Base-by-base conservation (phyloP, 108 stramenopile genomes). In the Nitzschia putrida region DNA sequence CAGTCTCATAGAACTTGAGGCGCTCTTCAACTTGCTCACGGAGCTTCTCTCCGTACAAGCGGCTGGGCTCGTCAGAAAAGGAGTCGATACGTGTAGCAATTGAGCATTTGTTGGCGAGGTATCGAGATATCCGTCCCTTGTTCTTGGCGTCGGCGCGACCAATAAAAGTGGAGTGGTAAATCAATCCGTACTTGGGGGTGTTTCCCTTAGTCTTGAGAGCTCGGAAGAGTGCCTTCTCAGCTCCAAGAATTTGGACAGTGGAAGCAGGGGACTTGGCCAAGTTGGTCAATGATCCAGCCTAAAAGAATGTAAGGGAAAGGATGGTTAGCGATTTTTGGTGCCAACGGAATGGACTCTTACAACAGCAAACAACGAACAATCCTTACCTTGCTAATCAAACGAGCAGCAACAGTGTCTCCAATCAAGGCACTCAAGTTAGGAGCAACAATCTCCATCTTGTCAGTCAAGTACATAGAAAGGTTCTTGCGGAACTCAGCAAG, bases 221-320 rank as follows among this genome's bases (percentile, higher is more conserved):
- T n/a, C 99, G 95, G 91, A 99, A 99, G 44, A 99, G 91, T 3
- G 98, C 99, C 89, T 99, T 99, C 73, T 99, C 99, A 0, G 99
- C 99, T 23, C 99, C 99, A 22, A 99, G 84, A 70, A 99, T 99
- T 79, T 99, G 99, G 16, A 99, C 95, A 5, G 98, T 99, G n/a
- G 95, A 96, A 16, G 98, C 98, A 24, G 99, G 99, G 53, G 97
- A 93, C 78, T 99, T 99, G 71, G 99, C 98, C 43, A 99, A 87
- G 74, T 93, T 96, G 49, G 97, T 97, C 68, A 99, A 77, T 23
- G 95, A 96, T 52, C 98, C 98, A 66, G 95, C 90, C 93, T 94
- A 18, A 61, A 7, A 67, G 22, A 63, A 52, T 25, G 54, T 67
- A 39, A 54, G 8, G 21, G 49, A 29, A 60, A 45, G 55, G 23